Conservation (phyloP, 2,329 filamentous ascomycete genomes). For the Colletotrichum tabaci region DNA sequence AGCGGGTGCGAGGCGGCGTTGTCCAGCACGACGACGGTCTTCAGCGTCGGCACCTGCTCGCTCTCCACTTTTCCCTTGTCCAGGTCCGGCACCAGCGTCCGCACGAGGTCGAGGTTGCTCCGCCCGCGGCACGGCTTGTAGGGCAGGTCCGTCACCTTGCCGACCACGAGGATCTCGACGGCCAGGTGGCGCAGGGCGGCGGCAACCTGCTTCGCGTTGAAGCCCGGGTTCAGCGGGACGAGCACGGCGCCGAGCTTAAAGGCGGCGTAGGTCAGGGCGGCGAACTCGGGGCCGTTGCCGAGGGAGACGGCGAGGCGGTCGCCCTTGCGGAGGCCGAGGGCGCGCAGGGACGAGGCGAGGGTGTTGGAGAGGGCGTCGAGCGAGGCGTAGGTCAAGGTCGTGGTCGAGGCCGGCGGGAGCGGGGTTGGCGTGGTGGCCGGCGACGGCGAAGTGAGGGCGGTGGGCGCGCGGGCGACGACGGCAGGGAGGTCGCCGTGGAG, state of each 20-base stretch:
- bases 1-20: constrained; percentile 72
- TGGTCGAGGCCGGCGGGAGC: constrained; percentile 71
- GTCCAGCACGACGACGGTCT: constrained; percentile 81
- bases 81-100: constrained; percentile 61
- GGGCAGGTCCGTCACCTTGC: constrained; percentile 88
- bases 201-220: constrained; percentile 84
- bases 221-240: constrained; percentile 93
- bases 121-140: constrained; percentile 71
- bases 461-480: constrained; percentile 66
- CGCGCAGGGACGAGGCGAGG: constrained; percentile 78
- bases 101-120: constrained; percentile 66
- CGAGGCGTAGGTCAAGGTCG: constrained; percentile 78
- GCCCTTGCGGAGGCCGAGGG: constrained; percentile 82
- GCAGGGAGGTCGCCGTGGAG: constrained; percentile 75
- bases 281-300: constrained; percentile 89
- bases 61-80: constrained; percentile 50
- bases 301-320: constrained; percentile 89
- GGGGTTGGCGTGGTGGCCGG: constrained; percentile 57
- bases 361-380: constrained; percentile 84
- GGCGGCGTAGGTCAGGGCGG: constrained; percentile 87
- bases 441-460: constrained; percentile 45
- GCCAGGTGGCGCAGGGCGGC: constrained; percentile 84
- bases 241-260: constrained; percentile 96
- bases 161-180: constrained; percentile 83
- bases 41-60: constrained; percentile 76